Evolutionary conservation across 306 rosid genomes (phyloP), one percentile per base, ranked within the genome.

Genomic region (Vachellia collinsii): DNA sequence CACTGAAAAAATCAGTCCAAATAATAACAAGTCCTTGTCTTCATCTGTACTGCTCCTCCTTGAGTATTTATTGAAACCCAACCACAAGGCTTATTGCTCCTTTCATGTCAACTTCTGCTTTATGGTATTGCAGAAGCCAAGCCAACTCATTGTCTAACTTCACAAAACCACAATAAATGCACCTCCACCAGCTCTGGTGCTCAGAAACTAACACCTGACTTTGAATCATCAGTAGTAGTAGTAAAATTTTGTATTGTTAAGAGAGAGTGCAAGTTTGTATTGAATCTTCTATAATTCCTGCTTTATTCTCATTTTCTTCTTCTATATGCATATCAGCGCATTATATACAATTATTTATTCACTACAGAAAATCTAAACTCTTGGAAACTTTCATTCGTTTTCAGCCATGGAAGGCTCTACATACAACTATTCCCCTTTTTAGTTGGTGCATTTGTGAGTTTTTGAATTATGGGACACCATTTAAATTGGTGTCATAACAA

Each of bases 31-130:
- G 53, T 19, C 39, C 12, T 3, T 66, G 23, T 22, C 78, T 75
- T 50, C 41, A 14, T 42, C 22, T 20, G 56, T 61, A 14, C 59
- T 9, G 6, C 43, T 23, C 69, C 37, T 69, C 42, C 81, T 47
- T 66, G 50, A 70, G 67, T 68, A 67, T 67, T 78, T 37, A 51
- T 67, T 39, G 72, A 67, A 20, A 78, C 3, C 75, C 42, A 78
- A 51, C 54, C 3, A 23, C 43, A 20, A 36, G 53, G 19, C 56
- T 14, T 47, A 2, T 43, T 54, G 11, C 20, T 48, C 74, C 4
- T 22, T 43, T 44, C 54, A 43, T 70, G 74, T 44, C 74, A 22
- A 22, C 13, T 44, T 11, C 74, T 69, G 13, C 46, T 17, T 37
- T 37, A 22, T 50, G 44, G 62, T 37, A 1, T 22, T 20, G 54